Evolutionary conservation across 2,329 filamentous ascomycete species (phyloP).

Genomic region (Stagonosporopsis vannaccii): DNA sequence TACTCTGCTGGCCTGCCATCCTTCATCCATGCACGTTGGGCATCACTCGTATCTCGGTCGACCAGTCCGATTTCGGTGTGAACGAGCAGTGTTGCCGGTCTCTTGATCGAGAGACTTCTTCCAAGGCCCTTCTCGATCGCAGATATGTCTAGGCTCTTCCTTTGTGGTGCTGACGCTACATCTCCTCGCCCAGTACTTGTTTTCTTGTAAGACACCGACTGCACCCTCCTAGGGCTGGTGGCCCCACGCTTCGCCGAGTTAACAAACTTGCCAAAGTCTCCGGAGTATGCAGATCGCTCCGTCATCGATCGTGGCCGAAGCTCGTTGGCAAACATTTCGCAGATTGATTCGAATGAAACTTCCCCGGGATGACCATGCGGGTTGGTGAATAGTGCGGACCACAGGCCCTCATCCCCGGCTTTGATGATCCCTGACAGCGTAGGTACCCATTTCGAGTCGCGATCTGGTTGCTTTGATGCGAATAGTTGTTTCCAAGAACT

Average conservation of each 20-base stretch:
- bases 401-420: slow-evolving; percentile 43
- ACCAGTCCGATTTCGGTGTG: slow-evolving; percentile 21
- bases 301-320: slow-evolving; percentile 27
- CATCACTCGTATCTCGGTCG: slow-evolving; percentile 6
- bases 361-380: slow-evolving; percentile 33
- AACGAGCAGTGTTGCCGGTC: slow-evolving; percentile 20
- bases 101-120: slow-evolving; percentile 29
- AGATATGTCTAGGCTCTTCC: slow-evolving; percentile 30
- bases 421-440: slow-evolving; percentile 41
- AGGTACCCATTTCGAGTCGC: slow-evolving; percentile 31
- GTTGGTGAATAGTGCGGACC: slow-evolving; percentile 34
- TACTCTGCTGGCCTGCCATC: slow-evolving; percentile 32
- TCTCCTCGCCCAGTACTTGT: slow-evolving; percentile 22
- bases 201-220: slow-evolving; percentile 27
- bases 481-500: slow-evolving; percentile 33
- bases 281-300: slow-evolving; percentile 35
- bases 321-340: slow-evolving; percentile 38
- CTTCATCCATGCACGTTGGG: slow-evolving; percentile 33
- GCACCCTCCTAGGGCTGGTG: slow-evolving; percentile 23
- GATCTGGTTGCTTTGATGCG: slow-evolving; percentile 24
- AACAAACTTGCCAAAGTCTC: slow-evolving; percentile 34
- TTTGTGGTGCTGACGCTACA: slow-evolving; percentile 13
- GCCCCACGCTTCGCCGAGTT: slow-evolving; percentile 23
- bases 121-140: slow-evolving; percentile 23
- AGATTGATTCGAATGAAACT: slow-evolving; percentile 34